Evolutionary conservation across 257 asterid species (phyloP), one percentile per base, ranked within the genome.

Genomic region (Ophiorrhiza pumila): DNA sequence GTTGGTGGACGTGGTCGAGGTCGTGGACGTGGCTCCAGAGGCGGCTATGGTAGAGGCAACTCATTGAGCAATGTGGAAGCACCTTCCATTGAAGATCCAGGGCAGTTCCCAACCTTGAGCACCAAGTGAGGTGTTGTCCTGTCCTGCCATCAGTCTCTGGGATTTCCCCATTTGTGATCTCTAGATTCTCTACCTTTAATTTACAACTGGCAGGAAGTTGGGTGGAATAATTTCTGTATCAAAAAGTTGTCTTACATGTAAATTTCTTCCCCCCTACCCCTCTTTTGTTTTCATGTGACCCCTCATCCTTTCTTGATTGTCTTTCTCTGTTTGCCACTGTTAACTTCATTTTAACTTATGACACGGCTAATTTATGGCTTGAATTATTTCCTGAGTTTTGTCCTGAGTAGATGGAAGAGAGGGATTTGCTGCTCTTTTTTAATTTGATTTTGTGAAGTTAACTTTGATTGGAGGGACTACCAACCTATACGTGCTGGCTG

Each of bases 51-150:
- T 17, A 90, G 87, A 71, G 84, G 82, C 41, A 55, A 74, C 69
- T 86, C 82, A 69, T 58, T 13, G 27, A 72, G 85, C 80, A 74
- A 77, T 37, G 86, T 34, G 34, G 81, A 78, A 70, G 93, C 91
- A 62, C 97, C 90, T 58, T 63, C 88, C 27, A 89, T 91, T 60
- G 91, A 84, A 77, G 96, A 91, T 76, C 89, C 77, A 1, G 87
- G 88, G 59, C 93, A 89, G 81, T 91, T 91, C 87, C 97, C 95
- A 25, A 85, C 88, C 73, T 81, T 91, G 74, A 90, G 95, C 29
- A 90, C 86, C 82, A 91, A 91, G 79, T 91, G 86, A 88, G 86
- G 71, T 18, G 74, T 53, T 47, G 56, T 18, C 53, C 22, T 6
- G 49, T 65, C 78, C 80, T 61, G 68, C 72, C 31, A 2, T 74